Evolutionary conservation across 371 early-diverging fungal species (phyloP), one percentile per base, ranked within the genome.

Genomic region (Choanephora cucurbitarum): DNA sequence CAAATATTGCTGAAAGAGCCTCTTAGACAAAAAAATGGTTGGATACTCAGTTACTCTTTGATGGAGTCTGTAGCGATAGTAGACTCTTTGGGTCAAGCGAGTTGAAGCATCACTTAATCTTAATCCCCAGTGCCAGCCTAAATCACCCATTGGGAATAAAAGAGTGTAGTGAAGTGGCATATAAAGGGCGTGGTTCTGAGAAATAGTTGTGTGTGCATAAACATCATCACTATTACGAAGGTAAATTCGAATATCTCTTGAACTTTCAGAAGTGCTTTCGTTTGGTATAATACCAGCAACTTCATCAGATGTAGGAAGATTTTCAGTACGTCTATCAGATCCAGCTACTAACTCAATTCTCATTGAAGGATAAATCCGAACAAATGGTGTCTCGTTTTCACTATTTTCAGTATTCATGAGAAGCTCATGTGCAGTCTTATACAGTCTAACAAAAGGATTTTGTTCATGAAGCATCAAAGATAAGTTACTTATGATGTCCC

Each of bases 1-100:
- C 37, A 52, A 33, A n/a, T 37, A 53, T 53, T 53, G 45, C 15
- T 53, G 54, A 45, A 53, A 53, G n/a, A 45, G 22, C n/a, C 44
- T 6, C 23, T 34, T 44, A 2, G 55, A 32, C 23, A 34, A 5
- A 17, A 54, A 54, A 19, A 54, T 21, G 0, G 24, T 39, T 1
- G 22, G 17, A n/a, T 5, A 23, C 17, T 52, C 52, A 52, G 14
- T 19, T 1, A 5, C 13, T 43, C 44, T 33, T 1, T 15, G 28
- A 44, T 52, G 44, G 9, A 52, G 9, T 42, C 52, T 11, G 18
- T 18, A 52, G 8, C 43, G 3, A 44, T 52, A 52, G 43, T 37
- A 52, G 5, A 1, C 44, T 52, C 52, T 31, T 22, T 52, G 52
- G 2, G 34, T 19, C 7, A 28, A 28, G 28, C 28, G 28, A 28